These are phyloP conservation scores for Citrus cavaleriei DNA, from an alignment of 345 rosid genomes.

Conservation along the genomic window DNA sequence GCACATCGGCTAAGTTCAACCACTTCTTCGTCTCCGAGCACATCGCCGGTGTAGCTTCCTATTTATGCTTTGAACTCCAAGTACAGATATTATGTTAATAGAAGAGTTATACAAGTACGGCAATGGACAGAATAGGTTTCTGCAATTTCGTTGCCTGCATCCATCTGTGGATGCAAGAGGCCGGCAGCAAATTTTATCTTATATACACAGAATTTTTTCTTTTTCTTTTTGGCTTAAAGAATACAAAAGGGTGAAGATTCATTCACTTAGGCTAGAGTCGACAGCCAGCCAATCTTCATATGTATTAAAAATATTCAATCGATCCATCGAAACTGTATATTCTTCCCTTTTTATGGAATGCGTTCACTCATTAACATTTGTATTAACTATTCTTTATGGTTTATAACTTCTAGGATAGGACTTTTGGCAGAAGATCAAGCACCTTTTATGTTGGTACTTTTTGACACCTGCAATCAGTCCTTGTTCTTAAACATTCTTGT, in stretches of 20 bases:
- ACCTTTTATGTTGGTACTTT: not conserved
- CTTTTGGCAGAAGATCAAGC: not conserved
- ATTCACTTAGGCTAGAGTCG: not conserved
- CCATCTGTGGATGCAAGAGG: not conserved
- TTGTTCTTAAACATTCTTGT: not conserved
- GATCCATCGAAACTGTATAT: constrained; percentile 9
- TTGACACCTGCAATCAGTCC: not conserved
- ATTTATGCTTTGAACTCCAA: not conserved
- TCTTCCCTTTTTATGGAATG: not conserved
- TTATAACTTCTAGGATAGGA: no score
- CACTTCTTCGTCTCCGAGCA: not conserved
- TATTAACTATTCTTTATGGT: not conserved
- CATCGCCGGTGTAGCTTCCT: constrained; percentile 9
- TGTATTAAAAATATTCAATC: not conserved
- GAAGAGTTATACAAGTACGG: constrained; percentile 2
- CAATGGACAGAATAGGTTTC: not conserved
- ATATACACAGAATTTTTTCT: not conserved
- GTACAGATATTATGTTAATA: not conserved
- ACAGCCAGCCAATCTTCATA: not conserved
- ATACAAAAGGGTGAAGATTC: not conserved
- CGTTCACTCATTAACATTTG: not conserved
- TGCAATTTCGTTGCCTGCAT: constrained; percentile 2
- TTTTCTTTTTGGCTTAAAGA: not conserved
- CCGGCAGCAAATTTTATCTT: not conserved
- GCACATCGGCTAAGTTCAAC: constrained; percentile 20